These are phyloP conservation scores for Xylaria sp. DNA, from an alignment of 2,329 filamentous ascomycete species.

Conservation along the genomic window DNA sequence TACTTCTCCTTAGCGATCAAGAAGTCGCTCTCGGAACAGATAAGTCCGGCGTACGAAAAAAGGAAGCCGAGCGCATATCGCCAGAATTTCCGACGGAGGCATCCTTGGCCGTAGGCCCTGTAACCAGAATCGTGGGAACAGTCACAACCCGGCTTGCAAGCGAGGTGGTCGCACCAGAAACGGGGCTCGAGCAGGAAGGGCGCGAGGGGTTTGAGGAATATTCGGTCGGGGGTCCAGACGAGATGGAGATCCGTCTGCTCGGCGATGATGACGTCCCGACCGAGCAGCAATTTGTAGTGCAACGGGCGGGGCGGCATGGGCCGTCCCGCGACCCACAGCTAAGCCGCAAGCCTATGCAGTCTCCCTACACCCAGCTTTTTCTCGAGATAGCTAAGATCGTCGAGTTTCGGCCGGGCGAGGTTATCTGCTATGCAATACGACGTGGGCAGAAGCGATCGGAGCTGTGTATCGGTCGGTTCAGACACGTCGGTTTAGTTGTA, in stretches of 20 bases:
- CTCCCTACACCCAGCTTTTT: slow-evolving; percentile 9
- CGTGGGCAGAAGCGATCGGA: slow-evolving; percentile 9
- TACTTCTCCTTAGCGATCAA: slow-evolving; percentile 38
- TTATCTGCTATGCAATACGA: slow-evolving; percentile 9
- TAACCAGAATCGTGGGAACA: slow-evolving; percentile 8
- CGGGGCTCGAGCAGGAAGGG: slow-evolving; percentile 31
- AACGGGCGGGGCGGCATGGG: slow-evolving; percentile 32
- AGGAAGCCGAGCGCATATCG: slow-evolving; percentile 43
- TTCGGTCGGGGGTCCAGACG: slow-evolving; percentile 26
- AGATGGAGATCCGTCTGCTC: slow-evolving; percentile 33
- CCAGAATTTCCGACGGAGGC: not conserved
- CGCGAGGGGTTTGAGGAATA: slow-evolving; percentile 37
- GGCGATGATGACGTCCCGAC: slow-evolving; percentile 27
- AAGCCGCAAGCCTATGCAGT: slow-evolving; percentile 5
- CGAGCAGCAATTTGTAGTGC: slow-evolving; percentile 30
- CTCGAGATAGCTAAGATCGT: slow-evolving; percentile 8
- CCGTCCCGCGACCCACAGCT: slow-evolving; percentile 35
- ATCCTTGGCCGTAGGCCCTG: not conserved
- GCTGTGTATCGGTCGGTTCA: slow-evolving; percentile 1
- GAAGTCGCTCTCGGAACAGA: slow-evolving; percentile 44
- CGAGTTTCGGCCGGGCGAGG: slow-evolving; percentile 9
- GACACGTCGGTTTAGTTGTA: not conserved
- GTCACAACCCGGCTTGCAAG: slow-evolving; percentile 72
- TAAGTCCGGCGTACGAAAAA: slow-evolving; percentile 41
- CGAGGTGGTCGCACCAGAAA: slow-evolving; percentile 36